Evolutionary conservation across 139 green algal species (phyloP).

Genomic region (Picochlorum sp.): DNA sequence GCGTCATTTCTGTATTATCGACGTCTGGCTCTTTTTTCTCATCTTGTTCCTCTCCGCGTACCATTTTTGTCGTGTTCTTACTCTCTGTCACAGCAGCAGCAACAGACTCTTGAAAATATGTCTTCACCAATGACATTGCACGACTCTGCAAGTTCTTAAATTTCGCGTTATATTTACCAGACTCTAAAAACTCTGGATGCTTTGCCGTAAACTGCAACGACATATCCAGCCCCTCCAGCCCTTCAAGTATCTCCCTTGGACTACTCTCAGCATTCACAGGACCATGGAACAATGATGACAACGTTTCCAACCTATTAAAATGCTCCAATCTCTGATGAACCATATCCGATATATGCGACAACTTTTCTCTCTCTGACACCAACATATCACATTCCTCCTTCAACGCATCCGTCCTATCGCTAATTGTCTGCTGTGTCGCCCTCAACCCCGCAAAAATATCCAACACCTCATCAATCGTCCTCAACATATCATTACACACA

Average conservation of each 20-base stretch:
- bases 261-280: conserved; percentile 35
- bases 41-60: neutral
- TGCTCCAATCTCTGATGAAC: conserved; percentile 66
- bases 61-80: neutral
- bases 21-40: conserved; percentile 25
- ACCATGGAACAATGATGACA: conserved; percentile 50
- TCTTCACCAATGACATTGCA: conserved; percentile 59
- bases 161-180: conserved; percentile 67
- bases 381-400: conserved; percentile 58
- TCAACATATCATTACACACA: conserved; percentile 52
- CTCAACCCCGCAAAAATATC: conserved; percentile 53
- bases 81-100: conserved; percentile 23
- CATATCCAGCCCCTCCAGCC: conserved; percentile 83
- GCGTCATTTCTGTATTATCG: conserved; percentile 69
- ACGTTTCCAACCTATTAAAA: conserved; percentile 92
- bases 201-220: conserved; percentile 56
- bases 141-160: conserved; percentile 82
- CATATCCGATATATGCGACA: conserved; percentile 53
- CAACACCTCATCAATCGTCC: conserved; percentile 41
- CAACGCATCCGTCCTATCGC: conserved; percentile 37
- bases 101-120: conserved; percentile 59
- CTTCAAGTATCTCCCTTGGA: conserved; percentile 56
- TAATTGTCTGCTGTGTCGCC: conserved; percentile 55
- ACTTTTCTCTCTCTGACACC: conserved; percentile 54
- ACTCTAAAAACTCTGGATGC: conserved; percentile 87